phyloP scores from a whole-genome alignment of 2,329 filamentous ascomycete species.

The Cladosporium halotolerans region DNA sequence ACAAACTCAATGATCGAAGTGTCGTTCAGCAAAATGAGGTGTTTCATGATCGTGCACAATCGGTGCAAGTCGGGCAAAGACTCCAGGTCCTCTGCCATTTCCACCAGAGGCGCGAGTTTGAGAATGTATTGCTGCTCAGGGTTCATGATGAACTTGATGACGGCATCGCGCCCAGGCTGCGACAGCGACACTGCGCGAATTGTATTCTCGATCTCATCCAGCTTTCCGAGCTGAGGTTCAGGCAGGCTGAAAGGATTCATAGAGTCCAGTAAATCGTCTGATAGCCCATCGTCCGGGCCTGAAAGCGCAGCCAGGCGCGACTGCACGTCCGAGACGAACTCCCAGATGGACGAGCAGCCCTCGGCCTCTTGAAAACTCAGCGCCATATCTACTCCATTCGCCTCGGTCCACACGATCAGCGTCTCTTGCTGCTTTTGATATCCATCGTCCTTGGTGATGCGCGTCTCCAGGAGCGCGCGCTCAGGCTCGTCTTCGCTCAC shows the following conservation, averaged over 20 bases:
- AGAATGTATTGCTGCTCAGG: constrained; percentile 69
- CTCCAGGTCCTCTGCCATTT: constrained; percentile 86
- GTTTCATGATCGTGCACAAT: constrained; percentile 97
- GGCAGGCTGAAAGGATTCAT: constrained; percentile 69
- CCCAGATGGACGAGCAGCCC: constrained; percentile 89
- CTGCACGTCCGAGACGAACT: constrained; percentile 84
- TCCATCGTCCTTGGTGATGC: constrained; percentile 85
- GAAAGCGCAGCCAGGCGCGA: constrained; percentile 55
- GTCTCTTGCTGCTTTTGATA: constrained; percentile 99
- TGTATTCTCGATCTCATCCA: constrained; percentile 75
- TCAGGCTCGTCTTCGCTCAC: constrained; percentile 88
- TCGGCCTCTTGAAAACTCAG: constrained; percentile 97
- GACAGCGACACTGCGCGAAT: constrained; percentile 75
- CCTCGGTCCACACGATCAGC: constrained; percentile 95
- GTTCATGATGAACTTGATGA: constrained; percentile 78
- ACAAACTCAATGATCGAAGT: constrained; percentile 89
- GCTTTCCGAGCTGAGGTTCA: constrained; percentile 69
- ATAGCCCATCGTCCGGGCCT: constrained; percentile 69
- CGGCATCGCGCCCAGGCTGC: constrained; percentile 70
- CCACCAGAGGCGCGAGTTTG: constrained; percentile 78
- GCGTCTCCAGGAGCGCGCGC: constrained; percentile 77
- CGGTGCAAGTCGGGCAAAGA: constrained; percentile 79
- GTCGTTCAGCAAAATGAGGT: constrained; percentile 88
- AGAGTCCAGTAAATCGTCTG: constrained; percentile 76
- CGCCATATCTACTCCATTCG: constrained; percentile 89